Conservation (phyloP, 169 alveolate species). For the Cardiosporidium cionae region DNA sequence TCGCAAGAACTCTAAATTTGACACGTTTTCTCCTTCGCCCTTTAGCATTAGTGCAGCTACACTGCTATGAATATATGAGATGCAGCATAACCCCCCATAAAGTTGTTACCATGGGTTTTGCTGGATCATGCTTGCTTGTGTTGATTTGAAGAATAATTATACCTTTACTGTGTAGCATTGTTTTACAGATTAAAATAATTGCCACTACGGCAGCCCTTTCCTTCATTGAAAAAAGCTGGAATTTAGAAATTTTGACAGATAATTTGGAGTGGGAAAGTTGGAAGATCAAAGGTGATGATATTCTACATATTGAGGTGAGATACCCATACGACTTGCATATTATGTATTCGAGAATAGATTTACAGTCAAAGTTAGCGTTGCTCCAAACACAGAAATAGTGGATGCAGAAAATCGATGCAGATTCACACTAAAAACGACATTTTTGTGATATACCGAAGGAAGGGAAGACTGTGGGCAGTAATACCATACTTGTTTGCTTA, state of each 20-base stretch:
- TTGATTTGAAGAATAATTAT: no score
- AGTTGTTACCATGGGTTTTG: no score
- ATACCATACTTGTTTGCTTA: neutral
- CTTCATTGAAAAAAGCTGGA: neutral
- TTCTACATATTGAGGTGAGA: slow-evolving; percentile 27
- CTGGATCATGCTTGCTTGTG: no score
- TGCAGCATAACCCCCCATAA: no score
- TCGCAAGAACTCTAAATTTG: no score
- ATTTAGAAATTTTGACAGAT: neutral
- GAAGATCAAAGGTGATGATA: slow-evolving; percentile 21
- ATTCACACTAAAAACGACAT: neutral
- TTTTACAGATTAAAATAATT: neutral
- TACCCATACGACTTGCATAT: neutral
- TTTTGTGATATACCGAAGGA: neutral
- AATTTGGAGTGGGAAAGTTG: slow-evolving; percentile 24
- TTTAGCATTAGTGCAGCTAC: no score
- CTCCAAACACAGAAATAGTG: neutral
- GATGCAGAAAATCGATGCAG: neutral
- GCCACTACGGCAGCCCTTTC: neutral
- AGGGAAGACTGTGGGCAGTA: neutral
- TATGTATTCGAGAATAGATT: neutral
- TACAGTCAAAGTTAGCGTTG: neutral
- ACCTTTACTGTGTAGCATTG: no score
- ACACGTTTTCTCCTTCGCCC: no score
- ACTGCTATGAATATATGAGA: no score